phyloP scores from a whole-genome alignment of 164 flowering plant genomes.

The Piper longum region DNA sequence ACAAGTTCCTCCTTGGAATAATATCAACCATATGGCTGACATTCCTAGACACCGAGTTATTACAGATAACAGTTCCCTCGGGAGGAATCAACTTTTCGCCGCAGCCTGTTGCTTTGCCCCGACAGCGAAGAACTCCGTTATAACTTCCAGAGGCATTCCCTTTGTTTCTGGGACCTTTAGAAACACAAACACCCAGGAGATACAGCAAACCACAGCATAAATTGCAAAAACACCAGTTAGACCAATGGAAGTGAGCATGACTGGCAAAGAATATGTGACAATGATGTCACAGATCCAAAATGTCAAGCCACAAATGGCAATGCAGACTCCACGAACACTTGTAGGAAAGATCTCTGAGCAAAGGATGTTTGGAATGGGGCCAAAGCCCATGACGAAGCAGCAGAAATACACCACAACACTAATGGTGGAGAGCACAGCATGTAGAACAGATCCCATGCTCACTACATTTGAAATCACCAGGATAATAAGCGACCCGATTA shows the following conservation, averaged over 20 bases:
- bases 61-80: too few species aligned
- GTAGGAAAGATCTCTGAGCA: slow-evolving; percentile 97
- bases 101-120: slow-evolving; percentile 45
- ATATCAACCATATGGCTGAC: too few species aligned
- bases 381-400: slow-evolving; percentile 76
- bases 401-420: slow-evolving; percentile 79
- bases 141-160: slow-evolving; percentile 98
- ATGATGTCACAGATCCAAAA: slow-evolving; percentile 83
- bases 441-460: slow-evolving; percentile 25
- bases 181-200: slow-evolving; percentile 74
- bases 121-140: slow-evolving; percentile 80
- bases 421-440: slow-evolving; percentile 58
- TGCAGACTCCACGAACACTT: slow-evolving; percentile 82
- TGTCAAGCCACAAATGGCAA: slow-evolving; percentile 74
- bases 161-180: slow-evolving; percentile 92
- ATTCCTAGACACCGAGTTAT: too few species aligned
- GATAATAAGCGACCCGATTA: slow-evolving; percentile 42
- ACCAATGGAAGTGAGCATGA: slow-evolving; percentile 69
- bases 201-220: slow-evolving; percentile 55
- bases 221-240: slow-evolving; percentile 75
- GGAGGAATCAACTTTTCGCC: not conserved
- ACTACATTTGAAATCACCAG: slow-evolving; percentile 46
- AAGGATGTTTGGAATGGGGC: slow-evolving; percentile 87
- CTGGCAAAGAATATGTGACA: slow-evolving; percentile 80
- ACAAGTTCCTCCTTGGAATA: too few species aligned